Conservation (phyloP, 140 eudicot species). For the Stevia rebaudiana region DNA sequence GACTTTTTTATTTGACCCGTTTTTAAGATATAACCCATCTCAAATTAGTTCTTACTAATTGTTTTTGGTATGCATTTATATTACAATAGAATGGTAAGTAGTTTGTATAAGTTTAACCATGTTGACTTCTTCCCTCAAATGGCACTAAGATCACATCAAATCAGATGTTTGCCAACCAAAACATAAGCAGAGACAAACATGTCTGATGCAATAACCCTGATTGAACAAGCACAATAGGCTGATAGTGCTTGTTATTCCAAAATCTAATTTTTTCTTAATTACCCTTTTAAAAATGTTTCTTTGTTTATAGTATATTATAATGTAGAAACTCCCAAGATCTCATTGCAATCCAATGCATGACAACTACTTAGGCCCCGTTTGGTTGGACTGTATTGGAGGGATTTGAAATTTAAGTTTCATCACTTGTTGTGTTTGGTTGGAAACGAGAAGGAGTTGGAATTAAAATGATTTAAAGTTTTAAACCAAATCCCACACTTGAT, state of each 20-base stretch:
- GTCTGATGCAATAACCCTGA: not conserved
- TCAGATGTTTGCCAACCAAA: not conserved
- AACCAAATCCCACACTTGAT: too few species aligned
- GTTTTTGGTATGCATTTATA: constrained; percentile 5
- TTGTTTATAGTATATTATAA: not conserved
- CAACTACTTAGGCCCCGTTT: too few species aligned
- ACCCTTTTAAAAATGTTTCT: not conserved
- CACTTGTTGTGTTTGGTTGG: too few species aligned
- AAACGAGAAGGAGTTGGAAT: too few species aligned
- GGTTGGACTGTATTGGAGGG: too few species aligned
- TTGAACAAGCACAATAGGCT: not conserved
- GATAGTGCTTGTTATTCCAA: not conserved
- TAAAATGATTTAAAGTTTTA: too few species aligned
- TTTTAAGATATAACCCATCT: not conserved
- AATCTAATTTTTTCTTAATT: not conserved
- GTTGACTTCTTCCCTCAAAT: not conserved
- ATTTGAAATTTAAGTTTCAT: too few species aligned
- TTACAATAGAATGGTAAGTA: not conserved
- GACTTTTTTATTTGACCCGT: not conserved
- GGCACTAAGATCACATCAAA: not conserved
- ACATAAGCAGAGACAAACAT: not conserved
- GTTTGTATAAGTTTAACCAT: not conserved
- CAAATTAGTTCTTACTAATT: not conserved
- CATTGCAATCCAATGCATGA: not conserved
- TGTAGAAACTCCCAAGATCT: not conserved